phyloP scores from a whole-genome alignment of 176 grass and related monocot species.

The Cocos nucifera region DNA sequence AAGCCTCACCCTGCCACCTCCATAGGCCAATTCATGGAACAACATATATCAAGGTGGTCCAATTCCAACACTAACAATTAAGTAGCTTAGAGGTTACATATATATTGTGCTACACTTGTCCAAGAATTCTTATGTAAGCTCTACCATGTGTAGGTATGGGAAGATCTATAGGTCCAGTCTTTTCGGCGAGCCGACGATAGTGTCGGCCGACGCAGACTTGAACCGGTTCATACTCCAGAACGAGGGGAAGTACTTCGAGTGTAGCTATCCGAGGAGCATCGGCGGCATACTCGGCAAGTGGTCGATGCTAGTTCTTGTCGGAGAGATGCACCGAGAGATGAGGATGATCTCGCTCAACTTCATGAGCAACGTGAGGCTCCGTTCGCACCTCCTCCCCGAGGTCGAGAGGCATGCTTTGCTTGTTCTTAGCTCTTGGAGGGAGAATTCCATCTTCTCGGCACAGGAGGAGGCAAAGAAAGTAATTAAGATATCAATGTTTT shows the following conservation, averaged over 20 bases:
- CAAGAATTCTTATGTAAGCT: too few species aligned
- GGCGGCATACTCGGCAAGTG: slow-evolving; percentile 84
- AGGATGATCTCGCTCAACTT: slow-evolving; percentile 80
- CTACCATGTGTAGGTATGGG: slow-evolving; percentile 57
- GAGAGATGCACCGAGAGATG: slow-evolving; percentile 76
- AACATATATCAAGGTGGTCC: slow-evolving; percentile 54
- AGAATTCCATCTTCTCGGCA: slow-evolving; percentile 46
- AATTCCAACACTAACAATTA: too few species aligned
- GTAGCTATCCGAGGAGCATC: slow-evolving; percentile 93
- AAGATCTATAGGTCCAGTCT: slow-evolving; percentile 77
- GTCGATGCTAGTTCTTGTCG: slow-evolving; percentile 75
- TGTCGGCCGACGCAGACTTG: slow-evolving; percentile 72
- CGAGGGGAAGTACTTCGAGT: slow-evolving; percentile 76
- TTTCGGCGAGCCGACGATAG: slow-evolving; percentile 79
- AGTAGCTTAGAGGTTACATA: too few species aligned
- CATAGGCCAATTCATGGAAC: slow-evolving; percentile 69
- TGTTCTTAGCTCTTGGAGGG: slow-evolving; percentile 47
- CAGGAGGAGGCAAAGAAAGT: slow-evolving; percentile 92
- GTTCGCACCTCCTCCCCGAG: slow-evolving; percentile 58
- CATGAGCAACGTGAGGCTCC: slow-evolving; percentile 70
- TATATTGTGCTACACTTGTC: too few species aligned
- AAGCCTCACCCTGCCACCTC: slow-evolving; percentile 65
- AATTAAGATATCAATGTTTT: too few species aligned
- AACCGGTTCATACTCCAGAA: slow-evolving; percentile 94
- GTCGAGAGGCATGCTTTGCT: slow-evolving; percentile 70